phyloP scores from a whole-genome alignment of 768 basidiomycete genomes.

The Amanita inopinata region DNA sequence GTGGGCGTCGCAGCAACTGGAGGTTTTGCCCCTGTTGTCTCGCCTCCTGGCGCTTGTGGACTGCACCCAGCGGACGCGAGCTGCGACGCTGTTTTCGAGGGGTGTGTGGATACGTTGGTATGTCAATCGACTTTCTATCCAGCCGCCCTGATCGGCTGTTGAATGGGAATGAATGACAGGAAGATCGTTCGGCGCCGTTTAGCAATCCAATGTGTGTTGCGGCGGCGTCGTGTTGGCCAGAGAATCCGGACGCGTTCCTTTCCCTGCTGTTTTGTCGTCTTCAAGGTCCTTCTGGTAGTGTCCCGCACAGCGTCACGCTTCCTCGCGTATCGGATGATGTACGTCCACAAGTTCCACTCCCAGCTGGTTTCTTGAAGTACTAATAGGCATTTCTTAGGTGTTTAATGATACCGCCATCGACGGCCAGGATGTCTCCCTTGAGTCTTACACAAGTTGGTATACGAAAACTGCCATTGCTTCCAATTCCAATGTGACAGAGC shows the following conservation, averaged over 20 bases:
- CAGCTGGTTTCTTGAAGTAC: too few relatives aligned
- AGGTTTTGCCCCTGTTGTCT: constrained; percentile 9
- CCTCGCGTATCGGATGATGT: constrained; percentile 11
- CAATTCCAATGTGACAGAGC: constrained; percentile 3
- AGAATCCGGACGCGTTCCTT: constrained; percentile 5
- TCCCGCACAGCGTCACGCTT: constrained; percentile 4
- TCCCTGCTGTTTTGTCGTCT: constrained; percentile 7
- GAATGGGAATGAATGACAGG: not conserved
- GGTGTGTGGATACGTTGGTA: constrained; percentile 11
- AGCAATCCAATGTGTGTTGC: constrained; percentile 10
- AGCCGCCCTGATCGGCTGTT: too few relatives aligned
- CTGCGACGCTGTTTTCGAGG: constrained; percentile 9
- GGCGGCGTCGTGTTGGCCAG: constrained; percentile 11
- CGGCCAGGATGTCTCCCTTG: not conserved
- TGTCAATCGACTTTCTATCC: not conserved
- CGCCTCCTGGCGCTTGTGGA: constrained; percentile 6
- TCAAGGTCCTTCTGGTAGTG: not conserved
- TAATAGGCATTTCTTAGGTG: too few relatives aligned
- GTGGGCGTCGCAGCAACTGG: constrained; percentile 5
- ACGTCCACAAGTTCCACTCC: not conserved
- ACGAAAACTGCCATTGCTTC: constrained; percentile 1
- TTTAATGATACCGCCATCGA: constrained; percentile 3
- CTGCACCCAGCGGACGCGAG: constrained; percentile 7
- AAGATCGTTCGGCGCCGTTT: constrained; percentile 6
- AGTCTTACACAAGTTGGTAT: constrained; percentile 9